Evolutionary conservation across 1,284 basidiomycete species (phyloP).

Genomic region (Rhodotorula sp.): DNA sequence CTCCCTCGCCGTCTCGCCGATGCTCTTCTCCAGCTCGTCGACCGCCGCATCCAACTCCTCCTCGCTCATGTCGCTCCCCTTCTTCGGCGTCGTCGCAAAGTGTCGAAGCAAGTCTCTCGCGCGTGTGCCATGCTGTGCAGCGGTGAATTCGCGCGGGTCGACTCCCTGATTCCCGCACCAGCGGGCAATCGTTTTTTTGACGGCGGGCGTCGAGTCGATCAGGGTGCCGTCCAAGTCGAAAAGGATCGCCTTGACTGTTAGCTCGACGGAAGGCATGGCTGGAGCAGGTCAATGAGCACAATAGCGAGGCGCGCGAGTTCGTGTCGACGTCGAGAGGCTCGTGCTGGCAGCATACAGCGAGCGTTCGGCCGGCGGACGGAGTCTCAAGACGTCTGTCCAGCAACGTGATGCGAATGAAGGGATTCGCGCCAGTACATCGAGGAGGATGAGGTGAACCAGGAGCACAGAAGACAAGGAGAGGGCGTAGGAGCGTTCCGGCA

Average conservation of each 20-base stretch:
- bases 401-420: background rate
- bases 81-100: constrained; percentile 3
- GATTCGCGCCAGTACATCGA: too few relatives aligned
- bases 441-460: too few relatives aligned
- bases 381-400: too few relatives aligned
- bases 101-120: background rate
- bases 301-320: too few relatives aligned
- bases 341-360: background rate
- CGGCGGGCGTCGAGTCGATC: constrained; percentile 29
- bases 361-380: background rate
- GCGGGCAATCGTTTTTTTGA: constrained; percentile 1
- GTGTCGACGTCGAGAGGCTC: too few relatives aligned
- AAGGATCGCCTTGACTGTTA: constrained; percentile 23
- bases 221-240: constrained; percentile 38
- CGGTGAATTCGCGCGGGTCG: constrained; percentile 9
- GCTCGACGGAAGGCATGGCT: background rate
- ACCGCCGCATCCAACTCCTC: constrained; percentile 19
- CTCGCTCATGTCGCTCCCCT: constrained; percentile 15
- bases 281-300: too few relatives aligned
- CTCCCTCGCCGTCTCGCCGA: constrained; percentile 10
- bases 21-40: constrained; percentile 17
- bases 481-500: too few relatives aligned
- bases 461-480: too few relatives aligned
- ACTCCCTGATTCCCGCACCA: background rate
- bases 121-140: constrained; percentile 9